Conservation (phyloP, 2,329 filamentous ascomycete species). For the Fusarium piperis region DNA sequence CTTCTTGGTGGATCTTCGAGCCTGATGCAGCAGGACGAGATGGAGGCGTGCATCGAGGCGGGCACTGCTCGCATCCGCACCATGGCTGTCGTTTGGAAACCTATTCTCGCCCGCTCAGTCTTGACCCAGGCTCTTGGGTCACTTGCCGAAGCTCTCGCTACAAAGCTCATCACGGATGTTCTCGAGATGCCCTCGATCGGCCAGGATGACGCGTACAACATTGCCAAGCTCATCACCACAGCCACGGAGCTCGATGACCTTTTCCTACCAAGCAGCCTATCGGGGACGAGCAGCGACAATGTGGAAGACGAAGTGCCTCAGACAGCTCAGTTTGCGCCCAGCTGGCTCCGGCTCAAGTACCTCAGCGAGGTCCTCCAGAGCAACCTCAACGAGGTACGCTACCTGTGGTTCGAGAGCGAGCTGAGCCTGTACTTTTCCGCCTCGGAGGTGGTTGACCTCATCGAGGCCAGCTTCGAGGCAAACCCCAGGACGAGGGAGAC, state of each 20-base stretch:
- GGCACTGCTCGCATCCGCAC: slow-evolving; percentile 63
- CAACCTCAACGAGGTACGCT: slow-evolving; percentile 71
- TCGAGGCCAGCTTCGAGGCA: slow-evolving; percentile 71
- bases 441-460: slow-evolving; percentile 70
- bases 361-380: slow-evolving; percentile 73
- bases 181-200: slow-evolving; percentile 69
- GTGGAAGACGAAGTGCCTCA: slow-evolving; percentile 57
- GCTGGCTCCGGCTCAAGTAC: slow-evolving; percentile 72
- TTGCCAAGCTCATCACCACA: slow-evolving; percentile 66
- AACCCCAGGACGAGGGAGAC: slow-evolving; percentile 68
- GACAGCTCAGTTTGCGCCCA: slow-evolving; percentile 68
- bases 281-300: slow-evolving; percentile 36
- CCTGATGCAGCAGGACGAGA: slow-evolving; percentile 66
- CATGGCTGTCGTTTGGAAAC: slow-evolving; percentile 66
- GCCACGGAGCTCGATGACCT: slow-evolving; percentile 69
- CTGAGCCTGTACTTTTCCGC: slow-evolving; percentile 70
- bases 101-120: slow-evolving; percentile 67
- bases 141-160: slow-evolving; percentile 66
- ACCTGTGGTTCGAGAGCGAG: slow-evolving; percentile 72
- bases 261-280: slow-evolving; percentile 60
- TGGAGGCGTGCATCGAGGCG: slow-evolving; percentile 61
- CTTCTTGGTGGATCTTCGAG: slow-evolving; percentile 69
- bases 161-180: slow-evolving; percentile 69
- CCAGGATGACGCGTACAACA: slow-evolving; percentile 71
- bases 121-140: slow-evolving; percentile 72